phyloP scores from a whole-genome alignment of 2,329 filamentous ascomycete species.

The Cercospora citrullina region DNA sequence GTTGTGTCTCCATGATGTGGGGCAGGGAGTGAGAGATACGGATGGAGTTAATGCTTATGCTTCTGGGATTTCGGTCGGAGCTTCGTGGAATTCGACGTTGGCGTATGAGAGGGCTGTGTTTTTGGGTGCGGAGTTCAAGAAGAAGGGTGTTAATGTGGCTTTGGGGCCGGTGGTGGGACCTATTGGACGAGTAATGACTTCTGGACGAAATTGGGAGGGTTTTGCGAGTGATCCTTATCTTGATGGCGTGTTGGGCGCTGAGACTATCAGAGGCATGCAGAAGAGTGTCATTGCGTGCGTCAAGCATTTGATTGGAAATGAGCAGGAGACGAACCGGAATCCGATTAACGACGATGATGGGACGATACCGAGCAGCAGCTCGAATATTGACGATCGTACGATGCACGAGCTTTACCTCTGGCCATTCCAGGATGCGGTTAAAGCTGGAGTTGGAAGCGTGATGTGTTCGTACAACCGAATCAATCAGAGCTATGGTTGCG shows the following conservation, averaged over 20 bases:
- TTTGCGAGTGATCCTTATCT: constrained; percentile 71
- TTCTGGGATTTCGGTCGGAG: constrained; percentile 46
- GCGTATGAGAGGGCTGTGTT: constrained; percentile 54
- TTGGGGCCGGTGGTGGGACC: constrained; percentile 69
- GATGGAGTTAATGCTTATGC: constrained; percentile 48
- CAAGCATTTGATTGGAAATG: constrained; percentile 59
- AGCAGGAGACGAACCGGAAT: constrained; percentile 53
- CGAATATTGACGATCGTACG: constrained; percentile 62
- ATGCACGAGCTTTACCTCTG: constrained; percentile 69
- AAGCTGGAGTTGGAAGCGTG: constrained; percentile 49
- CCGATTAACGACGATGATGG: constrained; percentile 31
- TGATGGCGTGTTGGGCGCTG: constrained; percentile 52
- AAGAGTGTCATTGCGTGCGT: constrained; percentile 58
- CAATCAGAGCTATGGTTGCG: constrained; percentile 58
- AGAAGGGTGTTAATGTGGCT: constrained; percentile 60
- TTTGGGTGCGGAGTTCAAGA: constrained; percentile 59
- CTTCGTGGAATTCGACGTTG: constrained; percentile 56
- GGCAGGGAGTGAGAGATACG: constrained; percentile 46
- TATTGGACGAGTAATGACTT: constrained; percentile 68
- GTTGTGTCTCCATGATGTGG: constrained; percentile 46
- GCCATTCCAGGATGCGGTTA: constrained; percentile 54
- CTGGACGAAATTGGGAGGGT: constrained; percentile 69
- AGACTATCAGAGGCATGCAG: constrained; percentile 59
- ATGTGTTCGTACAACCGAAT: constrained; percentile 42
- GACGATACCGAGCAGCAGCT: constrained; percentile 38